phyloP scores from a whole-genome alignment of 1,284 basidiomycete genomes.

The Cutaneotrichosporon spelunceum region DNA sequence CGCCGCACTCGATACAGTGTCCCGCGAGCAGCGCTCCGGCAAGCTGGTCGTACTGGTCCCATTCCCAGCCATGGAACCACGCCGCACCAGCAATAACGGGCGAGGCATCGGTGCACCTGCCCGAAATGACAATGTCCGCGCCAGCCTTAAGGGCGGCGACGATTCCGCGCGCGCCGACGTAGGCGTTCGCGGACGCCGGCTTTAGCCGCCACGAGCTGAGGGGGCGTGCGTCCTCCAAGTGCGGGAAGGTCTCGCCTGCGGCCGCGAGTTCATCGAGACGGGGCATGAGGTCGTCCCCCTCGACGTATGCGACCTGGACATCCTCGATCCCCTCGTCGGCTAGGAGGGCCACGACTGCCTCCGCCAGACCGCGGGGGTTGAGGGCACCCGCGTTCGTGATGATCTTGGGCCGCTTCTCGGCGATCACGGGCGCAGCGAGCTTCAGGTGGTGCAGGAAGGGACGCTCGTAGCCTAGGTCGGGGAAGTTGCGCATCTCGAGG shows the following conservation, averaged over 20 bases:
- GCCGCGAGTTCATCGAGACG: conserved; percentile 17
- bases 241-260: conserved; percentile 19
- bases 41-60: conserved; percentile 25
- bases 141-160: conserved; percentile 22
- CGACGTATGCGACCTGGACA: conserved; percentile 19
- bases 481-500: conserved; percentile 20
- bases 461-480: conserved; percentile 26
- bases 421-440: conserved; percentile 19
- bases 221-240: conserved; percentile 17
- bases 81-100: conserved; percentile 28
- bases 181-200: conserved; percentile 20
- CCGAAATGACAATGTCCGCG: conserved; percentile 35
- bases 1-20: conserved; percentile 27
- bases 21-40: conserved; percentile 31
- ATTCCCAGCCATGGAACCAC: conserved; percentile 30
- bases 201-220: conserved; percentile 17
- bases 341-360: conserved; percentile 16
- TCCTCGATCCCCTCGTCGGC: conserved; percentile 1
- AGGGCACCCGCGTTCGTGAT: conserved; percentile 29
- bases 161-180: conserved; percentile 22
- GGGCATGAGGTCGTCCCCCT: conserved; percentile 20
- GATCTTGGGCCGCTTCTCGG: conserved; percentile 19
- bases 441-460: conserved; percentile 25
- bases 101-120: conserved; percentile 32
- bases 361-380: conserved; percentile 23